phyloP scores from a whole-genome alignment of 1,284 basidiomycete genomes.

The Abortiporus biennis region DNA sequence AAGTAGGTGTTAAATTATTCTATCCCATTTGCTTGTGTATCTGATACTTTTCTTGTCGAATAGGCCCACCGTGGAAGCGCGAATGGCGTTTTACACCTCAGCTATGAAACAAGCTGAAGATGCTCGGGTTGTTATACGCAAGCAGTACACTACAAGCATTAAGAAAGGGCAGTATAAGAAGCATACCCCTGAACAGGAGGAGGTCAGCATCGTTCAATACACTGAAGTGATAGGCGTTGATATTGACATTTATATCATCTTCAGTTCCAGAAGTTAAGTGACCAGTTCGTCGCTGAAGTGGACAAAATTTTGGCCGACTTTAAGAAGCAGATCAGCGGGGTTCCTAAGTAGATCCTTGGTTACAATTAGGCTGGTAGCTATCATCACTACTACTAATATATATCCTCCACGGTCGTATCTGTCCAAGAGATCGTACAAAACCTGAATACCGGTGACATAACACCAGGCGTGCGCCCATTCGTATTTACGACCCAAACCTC shows the following conservation, averaged over 20 bases:
- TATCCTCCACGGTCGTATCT: too few relatives aligned
- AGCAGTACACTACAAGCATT: slow-evolving; percentile 53
- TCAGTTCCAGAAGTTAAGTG: slow-evolving; percentile 68
- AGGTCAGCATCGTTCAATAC: slow-evolving; percentile 32
- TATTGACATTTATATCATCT: background rate
- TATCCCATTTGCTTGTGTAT: background rate
- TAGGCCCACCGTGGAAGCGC: slow-evolving; percentile 72
- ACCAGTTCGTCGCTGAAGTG: slow-evolving; percentile 54
- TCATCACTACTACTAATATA: background rate
- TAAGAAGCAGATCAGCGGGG: slow-evolving; percentile 50
- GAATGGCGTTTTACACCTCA: slow-evolving; percentile 43
- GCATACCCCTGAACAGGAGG: slow-evolving; percentile 56
- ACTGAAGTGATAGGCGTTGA: background rate
- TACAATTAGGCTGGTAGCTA: background rate
- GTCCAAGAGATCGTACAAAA: too few relatives aligned
- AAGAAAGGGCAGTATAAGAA: slow-evolving; percentile 68
- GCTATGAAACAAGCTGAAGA: slow-evolving; percentile 66
- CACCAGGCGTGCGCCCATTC: too few relatives aligned
- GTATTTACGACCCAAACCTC: background rate
- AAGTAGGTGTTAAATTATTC: slow-evolving; percentile 40
- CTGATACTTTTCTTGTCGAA: slow-evolving; percentile 5
- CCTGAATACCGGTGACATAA: background rate
- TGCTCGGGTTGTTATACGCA: slow-evolving; percentile 66
- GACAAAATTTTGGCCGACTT: slow-evolving; percentile 58
- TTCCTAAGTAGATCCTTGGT: slow-evolving; percentile 13